Base-by-base conservation (phyloP, 2,329 filamentous ascomycete species). In the Phaeosphaeriaceae sp. region DNA sequence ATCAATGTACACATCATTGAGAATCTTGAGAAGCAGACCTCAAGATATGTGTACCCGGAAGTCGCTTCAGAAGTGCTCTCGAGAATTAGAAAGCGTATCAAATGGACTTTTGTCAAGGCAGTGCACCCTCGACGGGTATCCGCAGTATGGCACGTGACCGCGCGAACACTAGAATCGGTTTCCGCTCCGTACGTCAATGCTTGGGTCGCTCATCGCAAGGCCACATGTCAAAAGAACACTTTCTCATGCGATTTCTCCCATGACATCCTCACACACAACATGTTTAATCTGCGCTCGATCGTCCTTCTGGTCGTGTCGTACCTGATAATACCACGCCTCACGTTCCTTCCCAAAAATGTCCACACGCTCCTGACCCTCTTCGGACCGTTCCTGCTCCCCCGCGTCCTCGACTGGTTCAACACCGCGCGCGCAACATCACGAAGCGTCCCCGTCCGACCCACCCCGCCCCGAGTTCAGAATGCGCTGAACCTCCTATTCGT, bases 341-440 rank as follows among this genome's bases (percentile, higher is more conserved):
- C 74, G 6, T 77, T 77, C 60, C 74, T 77, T 30, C 73, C 74
- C 2, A 63, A 61, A 26, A 66, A 64, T 49, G 54, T 77, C 30
- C 75, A 76, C 56, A 66, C 73, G n/a, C 56, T 78, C 47, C 66
- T 84, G 63, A 75, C 85, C 59, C 78, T 86, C 72, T 81, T 94
- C 74, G 91, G 89, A 2, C 91, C 92, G 30, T 82, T 92, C 64
- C 81, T 94, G 64, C 77, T 94, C 42, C 90, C 91, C 52, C 88
- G 87, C 69, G 83, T 84, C 57, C 80, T 93, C 57, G 78, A 81
- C 60, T 88, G 86, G 81, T 91, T 91, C 80, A 87, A 88, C 66
- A 84, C 83, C 58, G 64, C 86, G 40, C 76, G 78, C 51, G 76
- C 73, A 44, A 67, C 77, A 49, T 77, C 77, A 6, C 66, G 60